These are phyloP conservation scores for Pseudocercospora fuligena DNA, from an alignment of 2,329 filamentous ascomycete genomes.

Conservation along the genomic window DNA sequence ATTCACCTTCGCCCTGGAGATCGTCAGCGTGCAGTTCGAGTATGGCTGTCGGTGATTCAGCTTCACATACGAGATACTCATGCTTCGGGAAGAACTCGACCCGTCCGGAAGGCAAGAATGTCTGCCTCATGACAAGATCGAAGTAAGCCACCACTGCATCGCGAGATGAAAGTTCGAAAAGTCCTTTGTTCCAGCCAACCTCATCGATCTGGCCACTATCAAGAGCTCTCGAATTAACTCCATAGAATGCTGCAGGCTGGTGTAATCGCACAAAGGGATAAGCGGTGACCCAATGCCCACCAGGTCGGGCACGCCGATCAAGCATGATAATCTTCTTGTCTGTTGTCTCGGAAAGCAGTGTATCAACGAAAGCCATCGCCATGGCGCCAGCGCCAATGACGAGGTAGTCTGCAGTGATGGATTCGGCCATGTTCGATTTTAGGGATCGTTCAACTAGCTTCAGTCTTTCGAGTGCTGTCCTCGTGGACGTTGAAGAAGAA, in stretches of 20 bases:
- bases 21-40: no score
- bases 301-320: constrained; percentile 26
- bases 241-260: constrained; percentile 30
- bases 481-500: not conserved
- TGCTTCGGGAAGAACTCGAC: constrained; percentile 27
- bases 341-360: constrained; percentile 16
- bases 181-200: constrained; percentile 29
- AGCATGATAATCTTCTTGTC: constrained; percentile 21
- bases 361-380: constrained; percentile 32
- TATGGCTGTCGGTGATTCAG: not conserved
- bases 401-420: constrained; percentile 23
- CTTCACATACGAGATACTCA: constrained; percentile 16
- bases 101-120: constrained; percentile 27
- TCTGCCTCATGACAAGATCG: constrained; percentile 25
- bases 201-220: constrained; percentile 25
- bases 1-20: constrained; percentile 17
- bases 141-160: constrained; percentile 29
- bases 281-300: constrained; percentile 29
- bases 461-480: not conserved
- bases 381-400: constrained; percentile 31
- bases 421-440: not conserved
- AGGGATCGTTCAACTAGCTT: not conserved
- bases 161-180: constrained; percentile 23
- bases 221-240: constrained; percentile 27
- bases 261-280: constrained; percentile 32